Evolutionary conservation across 257 asterid genomes (phyloP).

Genomic region (Petunia axillaris): DNA sequence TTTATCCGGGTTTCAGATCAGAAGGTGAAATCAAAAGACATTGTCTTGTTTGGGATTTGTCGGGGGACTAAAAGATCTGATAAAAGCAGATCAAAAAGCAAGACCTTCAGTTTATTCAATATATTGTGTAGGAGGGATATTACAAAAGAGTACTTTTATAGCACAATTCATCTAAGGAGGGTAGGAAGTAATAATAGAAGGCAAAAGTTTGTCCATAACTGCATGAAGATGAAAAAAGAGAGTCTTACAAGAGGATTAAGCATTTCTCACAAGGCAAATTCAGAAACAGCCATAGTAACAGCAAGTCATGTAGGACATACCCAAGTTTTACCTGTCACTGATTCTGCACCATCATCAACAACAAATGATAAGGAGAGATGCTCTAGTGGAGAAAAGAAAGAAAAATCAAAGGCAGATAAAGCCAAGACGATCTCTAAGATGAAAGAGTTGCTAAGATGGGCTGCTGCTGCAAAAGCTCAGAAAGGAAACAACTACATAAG

Average conservation of each 20-base stretch:
- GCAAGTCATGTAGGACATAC: conserved; percentile 20
- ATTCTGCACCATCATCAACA: conserved; percentile 22
- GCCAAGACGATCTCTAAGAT: conserved; percentile 55
- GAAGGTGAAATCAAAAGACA: conserved; percentile 25
- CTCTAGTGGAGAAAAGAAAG: conserved; percentile 47
- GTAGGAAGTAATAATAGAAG: conserved; percentile 36
- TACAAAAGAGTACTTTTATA: conserved; percentile 50
- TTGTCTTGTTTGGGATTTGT: conserved; percentile 17
- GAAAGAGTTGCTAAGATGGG: conserved; percentile 81
- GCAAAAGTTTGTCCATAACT: conserved; percentile 29
- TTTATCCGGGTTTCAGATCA: conserved; percentile 24
- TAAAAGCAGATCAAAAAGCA: conserved; percentile 39
- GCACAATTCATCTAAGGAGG: conserved; percentile 47
- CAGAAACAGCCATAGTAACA: background rate
- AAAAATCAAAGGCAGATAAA: conserved; percentile 29
- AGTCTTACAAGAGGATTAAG: conserved; percentile 44
- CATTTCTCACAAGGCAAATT: conserved; percentile 39
- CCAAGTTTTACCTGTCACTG: conserved; percentile 57
- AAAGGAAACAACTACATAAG: conserved; percentile 56
- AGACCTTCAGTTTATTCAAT: conserved; percentile 33
- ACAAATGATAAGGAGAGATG: conserved; percentile 14
- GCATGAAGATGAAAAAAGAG: conserved; percentile 59
- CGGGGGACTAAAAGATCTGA: conserved; percentile 28
- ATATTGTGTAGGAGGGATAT: conserved; percentile 44
- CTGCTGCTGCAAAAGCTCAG: conserved; percentile 63